A percentile compares a stretch with the other conserved stretches of the same genome.
Conservation (phyloP, 2,329 filamentous ascomycete genomes). For the Nemania serpens region DNA sequence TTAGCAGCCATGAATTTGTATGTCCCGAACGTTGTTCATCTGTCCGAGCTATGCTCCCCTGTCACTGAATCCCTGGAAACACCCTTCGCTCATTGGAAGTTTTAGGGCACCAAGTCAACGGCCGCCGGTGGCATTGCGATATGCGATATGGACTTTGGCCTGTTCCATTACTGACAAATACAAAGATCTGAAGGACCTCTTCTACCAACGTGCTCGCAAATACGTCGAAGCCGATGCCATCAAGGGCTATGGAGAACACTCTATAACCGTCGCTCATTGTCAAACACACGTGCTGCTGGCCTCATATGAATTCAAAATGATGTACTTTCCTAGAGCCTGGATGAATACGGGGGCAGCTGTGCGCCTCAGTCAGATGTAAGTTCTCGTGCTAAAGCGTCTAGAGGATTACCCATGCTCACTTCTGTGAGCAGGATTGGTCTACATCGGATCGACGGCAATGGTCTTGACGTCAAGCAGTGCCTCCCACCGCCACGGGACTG, state of each 20-base stretch:
- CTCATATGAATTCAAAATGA: slow-evolving; percentile 93
- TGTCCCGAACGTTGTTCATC: slow-evolving; percentile 33
- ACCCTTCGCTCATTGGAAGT: slow-evolving; percentile 17
- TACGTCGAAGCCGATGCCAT: slow-evolving; percentile 90
- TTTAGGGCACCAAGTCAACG: slow-evolving; percentile 75
- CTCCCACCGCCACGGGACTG: slow-evolving; percentile 85
- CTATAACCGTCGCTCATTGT: slow-evolving; percentile 83
- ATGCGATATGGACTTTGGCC: slow-evolving; percentile 96
- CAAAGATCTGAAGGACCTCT: slow-evolving; percentile 77
- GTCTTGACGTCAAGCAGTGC: slow-evolving; percentile 91
- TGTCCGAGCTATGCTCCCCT: not conserved
- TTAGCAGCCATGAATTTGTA: slow-evolving; percentile 84
- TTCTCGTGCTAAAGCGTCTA: slow-evolving; percentile 14
- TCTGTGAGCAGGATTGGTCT: slow-evolving; percentile 77
- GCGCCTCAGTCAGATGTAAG: slow-evolving; percentile 82
- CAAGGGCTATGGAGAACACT: slow-evolving; percentile 87
- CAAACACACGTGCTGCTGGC: slow-evolving; percentile 82
- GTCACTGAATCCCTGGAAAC: not conserved
- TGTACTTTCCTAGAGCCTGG: slow-evolving; percentile 97
- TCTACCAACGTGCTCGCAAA: slow-evolving; percentile 87
- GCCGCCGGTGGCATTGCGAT: slow-evolving; percentile 85
- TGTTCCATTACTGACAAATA: slow-evolving; percentile 85
- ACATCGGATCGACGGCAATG: slow-evolving; percentile 80
- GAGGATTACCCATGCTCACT: slow-evolving; percentile 56
- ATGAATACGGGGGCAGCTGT: slow-evolving; percentile 83